phyloP scores from a whole-genome alignment of 805 yeast genomes.

The Schwanniomyces pseudopolymorphus region DNA sequence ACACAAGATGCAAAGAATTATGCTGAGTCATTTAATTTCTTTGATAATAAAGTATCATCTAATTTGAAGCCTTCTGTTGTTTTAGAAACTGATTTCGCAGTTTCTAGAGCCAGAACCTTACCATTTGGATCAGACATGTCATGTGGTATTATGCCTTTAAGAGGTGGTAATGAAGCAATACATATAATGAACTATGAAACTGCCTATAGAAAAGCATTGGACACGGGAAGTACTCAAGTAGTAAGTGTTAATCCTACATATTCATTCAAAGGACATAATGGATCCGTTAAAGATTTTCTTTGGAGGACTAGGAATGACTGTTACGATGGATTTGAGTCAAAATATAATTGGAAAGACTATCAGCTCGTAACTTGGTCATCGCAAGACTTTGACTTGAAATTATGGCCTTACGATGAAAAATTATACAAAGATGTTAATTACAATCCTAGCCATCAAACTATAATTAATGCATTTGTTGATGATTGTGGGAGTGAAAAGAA shows the following conservation, averaged over 20 bases:
- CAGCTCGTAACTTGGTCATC: conserved; percentile 94
- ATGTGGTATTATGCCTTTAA: conserved; percentile 84
- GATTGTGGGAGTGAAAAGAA: conserved; percentile 4
- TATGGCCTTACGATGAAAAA: conserved; percentile 68
- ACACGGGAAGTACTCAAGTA: conserved; percentile 23
- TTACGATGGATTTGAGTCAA: conserved; percentile 46
- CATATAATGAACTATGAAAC: conserved; percentile 51
- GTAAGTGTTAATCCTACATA: conserved; percentile 33
- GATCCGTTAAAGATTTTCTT: conserved; percentile 81
- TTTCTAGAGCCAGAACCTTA: conserved; percentile 81
- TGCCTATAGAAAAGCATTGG: conserved; percentile 27
- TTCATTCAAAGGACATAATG: conserved; percentile 77
- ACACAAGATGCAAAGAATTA: conserved; percentile 12
- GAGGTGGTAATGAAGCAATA: conserved; percentile 76
- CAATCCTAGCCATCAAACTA: conserved; percentile 31
- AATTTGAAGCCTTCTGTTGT: conserved; percentile 48
- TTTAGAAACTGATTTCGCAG: conserved; percentile 76
- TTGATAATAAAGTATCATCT: conserved; percentile 10
- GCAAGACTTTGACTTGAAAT: conserved; percentile 71
- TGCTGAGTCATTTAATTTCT: conserved; percentile 17
- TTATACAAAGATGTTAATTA: conserved; percentile 36
- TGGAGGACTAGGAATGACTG: conserved; percentile 62
- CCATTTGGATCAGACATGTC: conserved; percentile 80
- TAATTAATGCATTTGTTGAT: conserved; percentile 11
- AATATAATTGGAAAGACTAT: conserved; percentile 71